Percentiles rank a stretch among this genome's conserved stretches.
These are phyloP conservation scores for Coffea canephora DNA, from an alignment of 257 asterid genomes.

Conservation along the genomic window DNA sequence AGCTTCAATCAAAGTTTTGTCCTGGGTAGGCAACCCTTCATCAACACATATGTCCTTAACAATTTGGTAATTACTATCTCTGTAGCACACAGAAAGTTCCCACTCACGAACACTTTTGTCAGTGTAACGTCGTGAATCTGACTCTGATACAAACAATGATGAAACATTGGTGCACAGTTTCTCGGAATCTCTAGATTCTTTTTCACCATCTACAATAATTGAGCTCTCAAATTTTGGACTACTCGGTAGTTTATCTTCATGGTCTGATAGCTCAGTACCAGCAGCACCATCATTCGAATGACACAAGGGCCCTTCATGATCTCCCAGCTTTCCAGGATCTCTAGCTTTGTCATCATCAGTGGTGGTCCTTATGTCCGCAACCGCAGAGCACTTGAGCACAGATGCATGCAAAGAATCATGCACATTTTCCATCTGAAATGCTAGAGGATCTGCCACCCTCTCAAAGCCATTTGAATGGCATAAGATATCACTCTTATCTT, in stretches of 20 bases:
- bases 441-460: conserved; percentile 35
- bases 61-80: conserved; percentile 38
- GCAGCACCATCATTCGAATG: conserved; percentile 22
- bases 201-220: conserved; percentile 28
- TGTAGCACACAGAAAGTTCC: conserved; percentile 60
- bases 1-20: conserved; percentile 31
- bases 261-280: conserved; percentile 34
- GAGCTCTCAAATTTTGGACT: conserved; percentile 30
- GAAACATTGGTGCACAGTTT: conserved; percentile 23
- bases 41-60: conserved; percentile 82
- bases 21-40: conserved; percentile 53
- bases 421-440: conserved; percentile 25
- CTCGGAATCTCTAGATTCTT: conserved; percentile 29
- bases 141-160: conserved; percentile 24
- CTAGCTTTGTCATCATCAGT: conserved; percentile 23
- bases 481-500: conserved; percentile 39
- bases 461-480: conserved; percentile 36
- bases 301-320: conserved; percentile 25
- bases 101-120: conserved; percentile 53
- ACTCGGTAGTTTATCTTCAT: conserved; percentile 28
- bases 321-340: conserved; percentile 27
- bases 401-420: conserved; percentile 30
- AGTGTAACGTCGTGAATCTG: conserved; percentile 26
- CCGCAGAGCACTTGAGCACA: conserved; percentile 21
- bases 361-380: conserved; percentile 28